Evolutionary conservation across 768 basidiomycete genomes (phyloP), one percentile per base, ranked within the genome.

Genomic region (Lactarius deliciosus): DNA sequence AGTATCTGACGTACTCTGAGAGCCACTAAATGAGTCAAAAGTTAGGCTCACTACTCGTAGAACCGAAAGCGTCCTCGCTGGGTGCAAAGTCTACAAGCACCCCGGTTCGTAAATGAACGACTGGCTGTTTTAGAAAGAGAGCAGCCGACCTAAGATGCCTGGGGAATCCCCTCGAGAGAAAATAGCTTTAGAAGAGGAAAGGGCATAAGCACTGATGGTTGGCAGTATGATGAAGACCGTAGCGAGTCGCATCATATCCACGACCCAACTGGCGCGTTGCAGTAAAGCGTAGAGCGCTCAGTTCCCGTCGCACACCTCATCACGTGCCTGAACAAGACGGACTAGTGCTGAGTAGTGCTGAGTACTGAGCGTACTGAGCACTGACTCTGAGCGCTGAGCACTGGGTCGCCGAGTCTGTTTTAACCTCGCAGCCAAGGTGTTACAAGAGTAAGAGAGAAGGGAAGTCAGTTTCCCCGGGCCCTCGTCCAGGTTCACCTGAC

Each of bases 171-270:
- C 61, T 34, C 5, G 16, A 54, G 28, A 50, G 16, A n/a, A 40
- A 5, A 40, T 30, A 16, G 57, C 10, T 20, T 22, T 58, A 1
- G 65, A 63, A 34, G 63, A 59, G 3, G 65, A 61, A 13, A 43
- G 13, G 4, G 40, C 40, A 34, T 28, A 40, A 8, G 25, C 22
- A 20, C 22, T 45, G 57, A 62, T 53, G 36, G 25, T 8, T 15
- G 65, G 40, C 0, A 66, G 55, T 10, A 45, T 28, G 30, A 20
- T 32, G 10, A 63, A 53, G 16, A 18, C 30, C 2, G 38, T 50
- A 28, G 38, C 43, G 40, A 34, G 13, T 9, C 28, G 34, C 57
- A 63, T 55, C 11, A 36, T 61, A 54, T 41, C 10, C 15, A 41
- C 47, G 47, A 50, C 25, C 3, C 45, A 47, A 11, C n/a, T 13